phyloP scores from a whole-genome alignment of 2,329 filamentous ascomycete genomes.

The Sporothrix brunneoviolacea region DNA sequence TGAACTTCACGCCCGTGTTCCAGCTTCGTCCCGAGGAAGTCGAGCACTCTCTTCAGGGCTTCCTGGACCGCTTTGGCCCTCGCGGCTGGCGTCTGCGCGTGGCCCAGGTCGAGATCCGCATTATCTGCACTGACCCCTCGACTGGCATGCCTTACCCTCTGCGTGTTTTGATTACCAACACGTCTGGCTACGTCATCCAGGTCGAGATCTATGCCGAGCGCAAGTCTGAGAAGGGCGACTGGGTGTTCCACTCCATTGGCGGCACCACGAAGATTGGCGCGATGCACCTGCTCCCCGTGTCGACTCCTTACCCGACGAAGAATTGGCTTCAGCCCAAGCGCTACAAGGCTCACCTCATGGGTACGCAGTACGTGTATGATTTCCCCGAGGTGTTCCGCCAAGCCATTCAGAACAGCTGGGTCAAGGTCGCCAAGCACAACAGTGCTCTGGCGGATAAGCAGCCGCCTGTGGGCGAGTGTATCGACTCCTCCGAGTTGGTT shows the following conservation, averaged over 20 bases:
- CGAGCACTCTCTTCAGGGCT: slow-evolving; percentile 85
- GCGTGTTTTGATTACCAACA: slow-evolving; percentile 95
- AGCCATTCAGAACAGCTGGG: slow-evolving; percentile 93
- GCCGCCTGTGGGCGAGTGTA: slow-evolving; percentile 80
- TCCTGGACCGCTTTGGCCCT: slow-evolving; percentile 92
- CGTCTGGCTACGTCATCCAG: slow-evolving; percentile 94
- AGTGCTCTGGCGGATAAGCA: slow-evolving; percentile 70
- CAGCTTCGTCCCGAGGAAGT: slow-evolving; percentile 83
- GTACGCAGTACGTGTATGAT: slow-evolving; percentile 98
- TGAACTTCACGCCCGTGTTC: slow-evolving; percentile 98
- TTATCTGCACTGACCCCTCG: slow-evolving; percentile 86
- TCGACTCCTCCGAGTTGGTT: slow-evolving; percentile 89
- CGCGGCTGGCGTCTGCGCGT: slow-evolving; percentile 95
- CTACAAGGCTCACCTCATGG: slow-evolving; percentile 99
- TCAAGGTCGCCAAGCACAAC: slow-evolving; percentile 65
- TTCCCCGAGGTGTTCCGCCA: slow-evolving; percentile 99
- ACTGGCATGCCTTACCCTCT: slow-evolving; percentile 85
- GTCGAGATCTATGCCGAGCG: slow-evolving; percentile 97
- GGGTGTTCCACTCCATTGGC: slow-evolving; percentile 97
- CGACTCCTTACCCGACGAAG: slow-evolving; percentile 93
- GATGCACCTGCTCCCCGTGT: slow-evolving; percentile 88
- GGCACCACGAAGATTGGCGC: slow-evolving; percentile 91
- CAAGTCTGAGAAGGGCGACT: slow-evolving; percentile 96
- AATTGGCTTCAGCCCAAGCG: slow-evolving; percentile 98
- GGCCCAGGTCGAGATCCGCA: slow-evolving; percentile 94